Percentiles rank a stretch among this genome's conserved stretches.
Conservation (phyloP, 2,329 filamentous ascomycete genomes). For the Cercospora zeina region DNA sequence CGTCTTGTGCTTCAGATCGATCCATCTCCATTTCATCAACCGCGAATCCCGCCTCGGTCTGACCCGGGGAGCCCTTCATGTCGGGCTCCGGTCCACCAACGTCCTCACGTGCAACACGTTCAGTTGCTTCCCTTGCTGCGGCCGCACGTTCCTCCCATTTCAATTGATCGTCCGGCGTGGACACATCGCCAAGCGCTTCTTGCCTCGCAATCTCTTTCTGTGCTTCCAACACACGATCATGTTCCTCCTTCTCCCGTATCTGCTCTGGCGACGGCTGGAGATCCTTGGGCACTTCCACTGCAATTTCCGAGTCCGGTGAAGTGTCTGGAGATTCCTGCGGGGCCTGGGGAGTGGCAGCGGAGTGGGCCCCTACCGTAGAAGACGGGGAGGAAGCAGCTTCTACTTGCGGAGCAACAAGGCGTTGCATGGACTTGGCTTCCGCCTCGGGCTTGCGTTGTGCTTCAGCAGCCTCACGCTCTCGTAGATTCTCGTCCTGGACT, state of each 20-base stretch:
- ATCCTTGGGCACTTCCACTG: slow-evolving; percentile 36
- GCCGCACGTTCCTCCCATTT: slow-evolving; percentile 51
- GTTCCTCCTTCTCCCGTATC: slow-evolving; percentile 53
- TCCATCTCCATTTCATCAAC: slow-evolving; percentile 29
- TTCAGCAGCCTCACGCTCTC: slow-evolving; percentile 45
- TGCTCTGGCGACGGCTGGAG: slow-evolving; percentile 42
- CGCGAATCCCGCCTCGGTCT: slow-evolving; percentile 33
- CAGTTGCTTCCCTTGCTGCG: slow-evolving; percentile 37
- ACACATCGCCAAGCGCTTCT: slow-evolving; percentile 46
- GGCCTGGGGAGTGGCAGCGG: slow-evolving; percentile 69
- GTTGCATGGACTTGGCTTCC: slow-evolving; percentile 39
- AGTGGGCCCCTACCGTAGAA: slow-evolving; percentile 69
- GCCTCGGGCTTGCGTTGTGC: slow-evolving; percentile 44
- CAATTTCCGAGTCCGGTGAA: slow-evolving; percentile 38
- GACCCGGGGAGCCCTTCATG: slow-evolving; percentile 21
- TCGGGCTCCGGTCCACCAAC: slow-evolving; percentile 35
- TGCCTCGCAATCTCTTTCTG: slow-evolving; percentile 50
- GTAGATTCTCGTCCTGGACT: slow-evolving; percentile 51
- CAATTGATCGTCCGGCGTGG: slow-evolving; percentile 61
- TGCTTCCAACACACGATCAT: slow-evolving; percentile 54
- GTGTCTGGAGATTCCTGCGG: slow-evolving; percentile 50
- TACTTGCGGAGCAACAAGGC: slow-evolving; percentile 23
- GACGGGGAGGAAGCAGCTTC: slow-evolving; percentile 52
- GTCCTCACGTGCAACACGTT: slow-evolving; percentile 47
- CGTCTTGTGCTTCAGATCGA: background rate